Evolutionary conservation across 2,329 filamentous ascomycete species (phyloP), one percentile per base, ranked within the genome.

Genomic region (Fusarium humuli): DNA sequence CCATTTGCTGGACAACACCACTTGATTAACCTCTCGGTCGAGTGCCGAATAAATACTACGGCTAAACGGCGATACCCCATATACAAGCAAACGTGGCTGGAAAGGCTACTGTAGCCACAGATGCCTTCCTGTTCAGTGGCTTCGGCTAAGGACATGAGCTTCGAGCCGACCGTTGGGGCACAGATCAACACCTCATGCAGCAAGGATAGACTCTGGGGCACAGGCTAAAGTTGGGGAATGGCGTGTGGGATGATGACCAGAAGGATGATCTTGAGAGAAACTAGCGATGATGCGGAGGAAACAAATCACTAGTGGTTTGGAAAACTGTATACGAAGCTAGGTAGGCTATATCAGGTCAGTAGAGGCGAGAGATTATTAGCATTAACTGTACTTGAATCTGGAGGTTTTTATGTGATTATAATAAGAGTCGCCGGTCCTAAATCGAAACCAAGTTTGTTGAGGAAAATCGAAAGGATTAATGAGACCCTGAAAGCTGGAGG

Each of bases 141-240:
- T 76, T 75, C 72, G 73, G 73, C 66, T 69, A 65, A 41, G 66
- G 62, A 47, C 29, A 57, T 65, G 45, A 44, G 55, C 57, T 66
- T 71, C 62, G 64, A 62, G 61, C 73, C 73, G 68, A 59, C 68
- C 58, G 73, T 74, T 75, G 73, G 71, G 73, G 73, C 62, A 73
- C 41, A 58, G 47, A 61, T 63, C 49, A 60, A 53, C 59, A 29
- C 49, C 23, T 29, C 13, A 65, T 65, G 63, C 60, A 52, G 60
- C 71, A 75, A 53, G 73, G 71, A 54, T 74, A 29, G 41, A 62
- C 44, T 62, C 48, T 62, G 63, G 64, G 59, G 61, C 70, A 74
- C 57, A 57, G 57, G 47, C 57, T 42, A 61, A 22, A 37, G 44
- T 52, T 66, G 20, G 63, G 61, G 47, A 52, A 67, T 67, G 45